Evolutionary conservation across 176 grass and related monocot genomes (phyloP).

Genomic region (maize (Zea mays)): Zm-B73-REFERENCE-NAM-5.0 NC_050100.1:7127001-7127500

Average conservation of each 20-base stretch:
- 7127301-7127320: constrained; percentile 51
- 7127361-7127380: constrained; percentile 22
- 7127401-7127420: too few species aligned
- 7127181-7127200: constrained; percentile 70
- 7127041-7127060: not conserved
- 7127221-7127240: constrained; percentile 47
- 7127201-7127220: constrained; percentile 62
- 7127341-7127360: constrained; percentile 39
- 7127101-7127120: constrained; percentile 8
- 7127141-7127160: constrained; percentile 45
- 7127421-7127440: constrained; percentile 56
- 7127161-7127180: constrained; percentile 58
- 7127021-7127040: constrained; percentile 15
- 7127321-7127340: constrained; percentile 27
- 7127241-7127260: constrained; percentile 42
- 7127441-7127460: constrained; percentile 37
- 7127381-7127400: not conserved
- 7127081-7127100: not conserved
- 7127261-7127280: constrained; percentile 33
- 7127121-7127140: constrained; percentile 32
- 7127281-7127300: constrained; percentile 66
- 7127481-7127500: constrained; percentile 41
- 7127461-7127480: constrained; percentile 75
- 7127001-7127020: constrained; percentile 24
- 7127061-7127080: constrained; percentile 7